Conservation (phyloP, 805 yeast genomes). For the Sugiyamaella boreocaroliniensis region DNA sequence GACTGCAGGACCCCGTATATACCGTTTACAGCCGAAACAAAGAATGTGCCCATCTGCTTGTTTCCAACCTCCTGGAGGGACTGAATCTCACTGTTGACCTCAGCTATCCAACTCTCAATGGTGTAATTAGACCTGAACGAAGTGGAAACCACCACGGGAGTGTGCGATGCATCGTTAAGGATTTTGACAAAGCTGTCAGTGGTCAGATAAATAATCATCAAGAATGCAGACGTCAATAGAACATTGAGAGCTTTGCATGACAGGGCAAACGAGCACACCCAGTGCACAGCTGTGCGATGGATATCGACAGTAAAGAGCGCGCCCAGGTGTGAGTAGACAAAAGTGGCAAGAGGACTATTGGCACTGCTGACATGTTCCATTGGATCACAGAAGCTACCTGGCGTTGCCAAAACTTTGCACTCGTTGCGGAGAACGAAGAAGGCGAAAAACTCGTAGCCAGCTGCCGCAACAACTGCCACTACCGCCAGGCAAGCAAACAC, state of each 20-base stretch:
- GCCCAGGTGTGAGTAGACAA: background rate
- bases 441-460: slow-evolving; percentile 7
- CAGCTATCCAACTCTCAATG: background rate
- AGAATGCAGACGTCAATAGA: background rate
- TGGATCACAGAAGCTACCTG: slow-evolving; percentile 9
- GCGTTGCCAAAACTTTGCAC: slow-evolving; percentile 8
- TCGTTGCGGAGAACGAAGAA: slow-evolving; percentile 11
- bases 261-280: slow-evolving; percentile 10
- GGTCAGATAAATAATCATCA: background rate
- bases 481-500: slow-evolving; percentile 10
- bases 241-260: slow-evolving; percentile 2
- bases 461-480: slow-evolving; percentile 3
- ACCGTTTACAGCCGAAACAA: background rate
- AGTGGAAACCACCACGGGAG: background rate
- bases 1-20: background rate
- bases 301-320: background rate
- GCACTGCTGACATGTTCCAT: slow-evolving; percentile 11
- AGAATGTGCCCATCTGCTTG: background rate
- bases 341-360: slow-evolving; percentile 1
- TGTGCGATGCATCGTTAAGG: background rate
- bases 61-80: background rate
- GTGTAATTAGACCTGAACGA: slow-evolving; percentile 4
- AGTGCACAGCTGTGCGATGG: slow-evolving; percentile 3
- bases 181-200: background rate
- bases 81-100: background rate